These are phyloP conservation scores for Gloeopeniophorella convolvens DNA, from an alignment of 768 basidiomycete species.

Conservation along the genomic window DNA sequence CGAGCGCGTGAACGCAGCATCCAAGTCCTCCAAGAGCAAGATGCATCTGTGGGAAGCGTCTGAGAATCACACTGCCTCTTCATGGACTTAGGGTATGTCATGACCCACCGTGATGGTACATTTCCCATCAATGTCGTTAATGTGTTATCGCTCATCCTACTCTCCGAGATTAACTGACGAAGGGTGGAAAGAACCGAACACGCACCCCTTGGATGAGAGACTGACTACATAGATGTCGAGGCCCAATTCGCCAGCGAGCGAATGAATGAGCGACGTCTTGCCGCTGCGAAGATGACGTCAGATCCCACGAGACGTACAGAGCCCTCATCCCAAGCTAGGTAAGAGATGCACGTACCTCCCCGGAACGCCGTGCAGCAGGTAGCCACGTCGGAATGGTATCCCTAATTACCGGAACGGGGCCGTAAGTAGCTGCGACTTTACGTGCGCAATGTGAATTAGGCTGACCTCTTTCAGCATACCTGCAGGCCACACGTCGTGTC, in stretches of 20 bases:
- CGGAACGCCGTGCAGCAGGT: conserved; percentile 78
- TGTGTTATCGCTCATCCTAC: conserved; percentile 86
- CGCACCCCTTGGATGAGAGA: conserved; percentile 76
- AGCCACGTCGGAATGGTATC: conserved; percentile 84
- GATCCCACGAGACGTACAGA: neutral
- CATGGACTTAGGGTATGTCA: conserved; percentile 4
- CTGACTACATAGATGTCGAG: conserved; percentile 91
- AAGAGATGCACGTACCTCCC: conserved; percentile 49
- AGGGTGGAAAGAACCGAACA: conserved; percentile 23
- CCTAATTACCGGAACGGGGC: conserved; percentile 39
- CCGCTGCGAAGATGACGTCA: conserved; percentile 43
- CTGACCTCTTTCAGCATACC: conserved; percentile 87
- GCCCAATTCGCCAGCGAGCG: conserved; percentile 75
- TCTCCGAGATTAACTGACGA: conserved; percentile 17
- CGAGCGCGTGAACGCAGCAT: conserved; percentile 85
- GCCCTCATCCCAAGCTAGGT: too few relatives aligned
- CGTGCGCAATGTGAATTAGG: conserved; percentile 15
- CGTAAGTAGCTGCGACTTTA: conserved; percentile 1
- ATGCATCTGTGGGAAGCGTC: conserved; percentile 56
- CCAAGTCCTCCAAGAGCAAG: conserved; percentile 88
- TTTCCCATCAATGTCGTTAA: conserved; percentile 82
- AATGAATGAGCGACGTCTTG: conserved; percentile 83
- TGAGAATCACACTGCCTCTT: conserved; percentile 17
- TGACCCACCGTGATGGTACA: conserved; percentile 71
- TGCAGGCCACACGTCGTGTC: conserved; percentile 27